Conservation (phyloP, 257 asterid species). For the Solanum sitiens region DNA sequence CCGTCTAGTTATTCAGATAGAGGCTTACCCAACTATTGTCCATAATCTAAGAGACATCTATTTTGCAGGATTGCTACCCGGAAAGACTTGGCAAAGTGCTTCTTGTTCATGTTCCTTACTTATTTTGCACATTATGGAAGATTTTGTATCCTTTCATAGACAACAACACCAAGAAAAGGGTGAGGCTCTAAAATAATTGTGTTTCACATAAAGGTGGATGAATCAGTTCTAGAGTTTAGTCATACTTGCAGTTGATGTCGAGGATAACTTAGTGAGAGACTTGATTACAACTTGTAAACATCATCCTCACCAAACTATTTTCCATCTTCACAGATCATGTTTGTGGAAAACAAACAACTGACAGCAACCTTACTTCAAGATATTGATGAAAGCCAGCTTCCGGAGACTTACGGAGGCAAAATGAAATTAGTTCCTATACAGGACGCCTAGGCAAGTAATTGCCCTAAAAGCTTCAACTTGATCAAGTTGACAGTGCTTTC, state of each 20-base stretch:
- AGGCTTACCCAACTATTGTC: background rate
- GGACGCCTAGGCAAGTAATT: slow-evolving; percentile 15
- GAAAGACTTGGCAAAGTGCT: slow-evolving; percentile 67
- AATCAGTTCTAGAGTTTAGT: background rate
- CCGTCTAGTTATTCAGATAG: background rate
- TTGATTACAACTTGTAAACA: background rate
- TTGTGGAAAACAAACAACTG: slow-evolving; percentile 54
- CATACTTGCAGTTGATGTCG: background rate
- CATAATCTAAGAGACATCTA: background rate
- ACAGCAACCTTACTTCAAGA: slow-evolving; percentile 43
- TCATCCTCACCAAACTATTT: background rate
- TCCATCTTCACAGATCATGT: slow-evolving; percentile 31
- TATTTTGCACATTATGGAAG: slow-evolving; percentile 66
- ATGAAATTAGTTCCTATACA: slow-evolving; percentile 64
- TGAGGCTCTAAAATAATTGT: background rate
- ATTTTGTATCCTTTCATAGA: slow-evolving; percentile 66
- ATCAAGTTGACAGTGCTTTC: background rate
- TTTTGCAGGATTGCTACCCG: slow-evolving; percentile 69
- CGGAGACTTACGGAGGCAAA: slow-evolving; percentile 74
- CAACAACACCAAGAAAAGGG: slow-evolving; percentile 68
- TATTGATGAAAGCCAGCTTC: slow-evolving; percentile 71
- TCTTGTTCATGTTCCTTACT: slow-evolving; percentile 45
- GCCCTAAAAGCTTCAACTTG: background rate
- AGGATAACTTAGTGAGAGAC: background rate
- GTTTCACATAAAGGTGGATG: background rate